Conservation (phyloP, 202 grass and related monocot species). For the Dendrocalamus latiflorus region DNA sequence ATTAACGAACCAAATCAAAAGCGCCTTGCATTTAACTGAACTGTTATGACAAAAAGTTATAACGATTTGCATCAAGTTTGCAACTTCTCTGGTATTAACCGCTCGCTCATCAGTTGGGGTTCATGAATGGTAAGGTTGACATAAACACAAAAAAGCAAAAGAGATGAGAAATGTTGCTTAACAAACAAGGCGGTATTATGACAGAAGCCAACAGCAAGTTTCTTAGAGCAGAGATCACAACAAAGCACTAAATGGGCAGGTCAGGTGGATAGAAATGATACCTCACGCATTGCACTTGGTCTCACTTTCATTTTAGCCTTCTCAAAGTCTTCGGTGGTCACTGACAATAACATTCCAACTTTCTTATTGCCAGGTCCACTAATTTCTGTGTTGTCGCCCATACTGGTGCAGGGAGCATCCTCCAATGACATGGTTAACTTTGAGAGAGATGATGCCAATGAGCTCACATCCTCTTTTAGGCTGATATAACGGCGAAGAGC, state of each 20-base stretch:
- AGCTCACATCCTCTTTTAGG: conserved; percentile 27
- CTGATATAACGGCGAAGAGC: conserved; percentile 64
- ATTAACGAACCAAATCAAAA: background rate
- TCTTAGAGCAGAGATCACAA: background rate
- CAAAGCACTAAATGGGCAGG: background rate
- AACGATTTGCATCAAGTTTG: background rate
- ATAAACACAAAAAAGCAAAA: background rate
- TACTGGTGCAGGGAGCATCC: conserved; percentile 7
- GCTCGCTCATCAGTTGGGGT: background rate
- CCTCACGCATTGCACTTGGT: conserved; percentile 98
- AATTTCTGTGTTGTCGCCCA: conserved; percentile 5
- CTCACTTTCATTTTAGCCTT: conserved; percentile 84
- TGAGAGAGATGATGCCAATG: conserved; percentile 53
- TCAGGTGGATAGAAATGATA: conserved; percentile 27
- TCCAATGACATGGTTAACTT: conserved; percentile 47
- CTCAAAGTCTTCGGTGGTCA: conserved; percentile 70
- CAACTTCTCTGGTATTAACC: conserved; percentile 5
- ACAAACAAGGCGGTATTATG: background rate
- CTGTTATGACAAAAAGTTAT: background rate
- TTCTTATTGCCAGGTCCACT: background rate
- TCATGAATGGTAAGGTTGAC: background rate
- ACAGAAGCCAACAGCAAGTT: background rate
- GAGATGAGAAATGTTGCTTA: background rate
- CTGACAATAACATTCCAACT: conserved; percentile 37
- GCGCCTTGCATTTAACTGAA: background rate